Percentiles rank a stretch among this genome's conserved stretches.
Conservation (phyloP, 129 eudicot species). For the Lactuca sativa region DNA sequence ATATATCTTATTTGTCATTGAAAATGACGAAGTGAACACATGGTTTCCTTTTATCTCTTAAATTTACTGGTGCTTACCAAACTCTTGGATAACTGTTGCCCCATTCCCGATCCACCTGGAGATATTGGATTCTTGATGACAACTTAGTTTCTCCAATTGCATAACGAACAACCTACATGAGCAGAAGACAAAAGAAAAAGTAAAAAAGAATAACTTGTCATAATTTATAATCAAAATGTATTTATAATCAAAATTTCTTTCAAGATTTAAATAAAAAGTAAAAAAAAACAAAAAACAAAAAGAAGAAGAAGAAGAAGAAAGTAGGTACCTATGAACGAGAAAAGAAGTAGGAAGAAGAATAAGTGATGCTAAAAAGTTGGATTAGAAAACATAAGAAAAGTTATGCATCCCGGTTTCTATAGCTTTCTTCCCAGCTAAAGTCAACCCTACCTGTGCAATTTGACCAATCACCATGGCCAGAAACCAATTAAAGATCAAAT, state of each 20-base stretch:
- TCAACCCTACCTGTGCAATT: slow-evolving; percentile 53
- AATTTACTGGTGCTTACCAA: too few species aligned
- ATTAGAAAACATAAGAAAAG: slow-evolving; percentile 54
- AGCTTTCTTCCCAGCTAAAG: slow-evolving; percentile 47
- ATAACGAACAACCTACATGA: too few species aligned
- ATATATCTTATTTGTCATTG: too few species aligned
- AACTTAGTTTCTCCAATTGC: too few species aligned
- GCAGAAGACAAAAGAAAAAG: not conserved
- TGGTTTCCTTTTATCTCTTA: too few species aligned
- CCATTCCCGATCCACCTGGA: too few species aligned
- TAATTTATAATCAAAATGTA: not conserved
- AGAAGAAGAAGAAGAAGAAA: not conserved
- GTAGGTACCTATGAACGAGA: slow-evolving; percentile 28
- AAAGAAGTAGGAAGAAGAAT: slow-evolving; percentile 47
- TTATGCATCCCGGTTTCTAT: slow-evolving; percentile 54
- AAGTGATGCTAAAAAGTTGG: slow-evolving; percentile 40
- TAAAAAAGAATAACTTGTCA: not conserved
- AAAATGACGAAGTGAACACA: too few species aligned
- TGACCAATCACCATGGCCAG: slow-evolving; percentile 49
- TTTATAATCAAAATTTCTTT: not conserved
- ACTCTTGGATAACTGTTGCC: too few species aligned
- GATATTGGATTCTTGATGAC: too few species aligned
- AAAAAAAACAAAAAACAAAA: not conserved
- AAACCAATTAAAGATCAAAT: not conserved
- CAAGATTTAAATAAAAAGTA: not conserved